Evolutionary conservation across 441 rosid genomes (phyloP), one percentile per base, ranked within the genome.

Genomic region (Manihot esculenta): DNA sequence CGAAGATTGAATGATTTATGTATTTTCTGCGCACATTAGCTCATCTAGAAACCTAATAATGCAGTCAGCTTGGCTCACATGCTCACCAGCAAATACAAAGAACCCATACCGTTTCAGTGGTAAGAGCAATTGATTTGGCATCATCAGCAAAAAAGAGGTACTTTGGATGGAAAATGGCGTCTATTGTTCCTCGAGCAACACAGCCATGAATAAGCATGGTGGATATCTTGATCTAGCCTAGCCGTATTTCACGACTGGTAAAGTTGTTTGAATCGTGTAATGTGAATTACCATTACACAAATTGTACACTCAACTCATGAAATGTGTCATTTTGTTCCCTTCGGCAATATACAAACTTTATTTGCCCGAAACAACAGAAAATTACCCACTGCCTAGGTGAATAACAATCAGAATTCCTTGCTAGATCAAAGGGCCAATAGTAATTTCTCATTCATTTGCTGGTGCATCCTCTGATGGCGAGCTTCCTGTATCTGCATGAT

Each of bases 401-500:
- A 78, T 69, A 76, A 77, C 74, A 75, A 83, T 75, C 69, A 62
- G 65, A 61, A 64, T 35, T 71, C 76, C 79, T 72, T 83, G 41
- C 64, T 61, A 75, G 65, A 76, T 69, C 61, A 62, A 63, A 47
- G 18, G 65, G 59, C 73, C 64, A 56, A 68, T 9, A 63, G 72
- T 56, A 38, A 53, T 74, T 72, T 76, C 80, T 86, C 84, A 85
- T 72, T 79, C 83, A 41, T 83, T 80, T 17, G 81, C 65, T 70
- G 85, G 26, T 53, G 81, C 76, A 67, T 85, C 91, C 74, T 90
- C 96, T 3, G 91, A 38, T 66, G 84, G 82, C 74, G 87, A 83
- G 80, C 87, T 83, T 56, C 87, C 92, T 79, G 86, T 91, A 10
- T 85, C 96, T 89, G 83, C 74, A 78, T 38, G 45, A 64, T 41